Evolutionary conservation across 768 basidiomycete genomes (phyloP), one percentile per base, ranked within the genome.

Genomic region (Boletus edulis): DNA sequence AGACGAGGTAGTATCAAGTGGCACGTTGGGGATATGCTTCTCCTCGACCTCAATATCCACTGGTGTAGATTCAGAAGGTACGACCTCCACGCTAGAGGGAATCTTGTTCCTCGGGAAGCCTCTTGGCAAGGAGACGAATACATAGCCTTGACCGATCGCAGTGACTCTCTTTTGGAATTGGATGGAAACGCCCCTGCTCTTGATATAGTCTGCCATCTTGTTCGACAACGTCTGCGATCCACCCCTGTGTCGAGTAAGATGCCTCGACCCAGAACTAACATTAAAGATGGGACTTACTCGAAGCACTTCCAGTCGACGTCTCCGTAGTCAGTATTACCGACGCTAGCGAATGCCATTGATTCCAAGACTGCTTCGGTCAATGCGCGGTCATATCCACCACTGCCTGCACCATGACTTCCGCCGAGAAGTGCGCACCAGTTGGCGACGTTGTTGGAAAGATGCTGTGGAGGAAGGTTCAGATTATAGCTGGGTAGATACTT

Each of bases 311-410:
- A 67, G 4, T 66, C 59, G 7, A 67, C 60, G 0, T 59, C 54
- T 8, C 57, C 60, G 5, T 39, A 62, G 37, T 54, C 8, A 6
- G 2, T 52, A 5, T 27, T 13, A 3, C 40, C 46, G 0, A 51
- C 35, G 1, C 44, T 32, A 34, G 57, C 63, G 27, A 73, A 73
- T 3, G 62, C 63, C 20, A 75, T 32, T 5, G 22, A 65, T 48
- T 22, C 69, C 66, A 77, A 56, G 20, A 76, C 67, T 0, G 64
- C 57, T 57, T 77, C 75, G 1, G 70, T 57, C 38, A 77, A 59
- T n/a, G 66, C 66, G 0, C 60, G 35, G 15, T 35, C 35, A 15
- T 35, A 35, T 15, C 35, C 67, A 1, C 68, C 70, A 5, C 66
- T 65, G 27, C 57, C 27, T 27, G 27, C 27, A 27, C 27, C 27